Conservation (phyloP, 108 stramenopile genomes). For the Fistulifera solaris region DNA sequence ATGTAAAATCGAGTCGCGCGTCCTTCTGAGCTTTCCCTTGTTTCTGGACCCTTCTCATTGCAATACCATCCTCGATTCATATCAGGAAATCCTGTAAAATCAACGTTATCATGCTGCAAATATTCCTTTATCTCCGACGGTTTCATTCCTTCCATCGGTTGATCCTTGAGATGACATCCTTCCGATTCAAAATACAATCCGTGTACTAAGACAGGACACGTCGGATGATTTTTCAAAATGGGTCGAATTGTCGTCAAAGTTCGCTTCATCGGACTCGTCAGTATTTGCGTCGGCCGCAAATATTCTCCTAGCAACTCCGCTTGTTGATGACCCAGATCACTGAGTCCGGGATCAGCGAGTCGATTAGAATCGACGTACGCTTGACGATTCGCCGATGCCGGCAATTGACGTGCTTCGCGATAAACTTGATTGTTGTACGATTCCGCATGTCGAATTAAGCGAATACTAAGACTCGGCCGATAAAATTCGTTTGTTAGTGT, state of each 20-base stretch:
- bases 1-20: slow-evolving; percentile 62
- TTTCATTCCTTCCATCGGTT: slow-evolving; percentile 58
- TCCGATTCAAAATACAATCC: slow-evolving; percentile 64
- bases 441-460: slow-evolving; percentile 57
- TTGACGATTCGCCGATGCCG: slow-evolving; percentile 45
- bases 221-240: slow-evolving; percentile 19
- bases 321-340: slow-evolving; percentile 38
- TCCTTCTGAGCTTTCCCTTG: slow-evolving; percentile 45
- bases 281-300: slow-evolving; percentile 46
- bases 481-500: too few relatives aligned
- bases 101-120: slow-evolving; percentile 1
- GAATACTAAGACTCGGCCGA: slow-evolving; percentile 38
- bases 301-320: slow-evolving; percentile 39
- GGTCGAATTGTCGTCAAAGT: slow-evolving; percentile 62
- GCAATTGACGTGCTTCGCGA: slow-evolving; percentile 40
- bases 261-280: slow-evolving; percentile 65
- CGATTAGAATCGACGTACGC: slow-evolving; percentile 55
- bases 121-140: slow-evolving; percentile 30
- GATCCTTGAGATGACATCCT: slow-evolving; percentile 55
- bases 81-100: slow-evolving; percentile 46
- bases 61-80: slow-evolving; percentile 49
- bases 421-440: slow-evolving; percentile 46
- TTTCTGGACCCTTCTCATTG: slow-evolving; percentile 51
- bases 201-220: slow-evolving; percentile 28
- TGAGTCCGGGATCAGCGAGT: slow-evolving; percentile 45